Evolutionary conservation across 2,329 filamentous ascomycete species (phyloP), one percentile per base, ranked within the genome.

Genomic region (Tolypocladium ovalisporum): DNA sequence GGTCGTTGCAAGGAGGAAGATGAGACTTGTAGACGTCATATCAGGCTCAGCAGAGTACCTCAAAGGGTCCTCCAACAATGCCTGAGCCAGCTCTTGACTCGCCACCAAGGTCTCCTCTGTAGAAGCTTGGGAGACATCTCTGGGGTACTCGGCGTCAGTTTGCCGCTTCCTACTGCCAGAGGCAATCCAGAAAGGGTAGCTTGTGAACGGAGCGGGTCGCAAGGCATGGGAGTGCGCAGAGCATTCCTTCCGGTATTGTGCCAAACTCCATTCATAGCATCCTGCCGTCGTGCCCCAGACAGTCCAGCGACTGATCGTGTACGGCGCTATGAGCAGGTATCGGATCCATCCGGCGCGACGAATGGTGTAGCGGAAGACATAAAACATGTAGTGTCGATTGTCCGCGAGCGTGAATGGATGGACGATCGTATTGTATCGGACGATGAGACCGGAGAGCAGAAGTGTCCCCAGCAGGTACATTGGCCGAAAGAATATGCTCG

Each of bases 381-480:
- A 99, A 72, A 99, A 99, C 70, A 96, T 87, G 75, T 96, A 99
- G 71, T 99, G 94, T 2, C 94, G 81, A 71, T 99, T 99, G 71
- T 99, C 94, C 37, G 94, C 94, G 1, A 97, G 81, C 0, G 92
- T 96, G 69, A 97, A 99, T 0, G 94, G 93, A 67, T 99, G 94
- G 49, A 97, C 83, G 61, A 96, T 87, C 37, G 94, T 99, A 78
- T 97, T 97, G 78, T 82, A 87, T 61, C 83, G 82, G 29, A 97
- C 84, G 24, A 84, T 70, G 15, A 68, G 63, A 2, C 75, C 52
- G 0, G 78, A 77, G 9, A 72, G 57, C 8, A 66, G 56, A 0
- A 77, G 52, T 3, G 74, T 73, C 1, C 62, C 61, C 9, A 69
- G 35, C 4, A 76, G 51, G 42, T 76, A 73, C 10, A 74, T 24